phyloP scores from a whole-genome alignment of 495 filamentous ascomycete genomes.

The Neohortaea acidophila region DNA sequence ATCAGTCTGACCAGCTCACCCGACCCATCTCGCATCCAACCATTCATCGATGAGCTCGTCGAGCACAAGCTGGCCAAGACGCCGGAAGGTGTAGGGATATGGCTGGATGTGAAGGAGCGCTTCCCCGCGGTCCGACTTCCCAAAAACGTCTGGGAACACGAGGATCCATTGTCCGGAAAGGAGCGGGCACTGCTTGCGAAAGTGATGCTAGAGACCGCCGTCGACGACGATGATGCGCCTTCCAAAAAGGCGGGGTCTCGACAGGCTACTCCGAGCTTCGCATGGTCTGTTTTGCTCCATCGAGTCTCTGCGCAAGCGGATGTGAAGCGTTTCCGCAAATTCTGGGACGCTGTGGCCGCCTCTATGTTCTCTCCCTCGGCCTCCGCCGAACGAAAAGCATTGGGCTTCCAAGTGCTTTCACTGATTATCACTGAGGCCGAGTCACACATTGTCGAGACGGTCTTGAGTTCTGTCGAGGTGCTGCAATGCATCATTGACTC shows the following conservation, averaged over 20 bases:
- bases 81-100: conserved; percentile 77
- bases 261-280: conserved; percentile 48
- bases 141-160: conserved; percentile 53
- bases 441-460: conserved; percentile 31
- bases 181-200: conserved; percentile 50
- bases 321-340: conserved; percentile 46
- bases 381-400: conserved; percentile 76
- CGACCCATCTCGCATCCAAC: conserved; percentile 36
- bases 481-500: conserved; percentile 79
- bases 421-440: too few relatives aligned
- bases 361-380: conserved; percentile 63
- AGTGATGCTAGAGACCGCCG: conserved; percentile 61
- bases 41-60: conserved; percentile 45
- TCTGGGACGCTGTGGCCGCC: conserved; percentile 85
- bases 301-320: conserved; percentile 24
- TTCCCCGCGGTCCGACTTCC: conserved; percentile 53
- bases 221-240: conserved; percentile 33
- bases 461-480: conserved; percentile 48
- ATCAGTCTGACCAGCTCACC: conserved; percentile 30
- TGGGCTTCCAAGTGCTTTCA: conserved; percentile 74
- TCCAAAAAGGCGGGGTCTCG: conserved; percentile 19
- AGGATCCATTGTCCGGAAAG: conserved; percentile 50
- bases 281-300: conserved; percentile 63
- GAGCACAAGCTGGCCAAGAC: conserved; percentile 53
- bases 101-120: conserved; percentile 50